Conservation (phyloP, 2,329 filamentous ascomycete species). For the Sclerotinia nivalis region DNA sequence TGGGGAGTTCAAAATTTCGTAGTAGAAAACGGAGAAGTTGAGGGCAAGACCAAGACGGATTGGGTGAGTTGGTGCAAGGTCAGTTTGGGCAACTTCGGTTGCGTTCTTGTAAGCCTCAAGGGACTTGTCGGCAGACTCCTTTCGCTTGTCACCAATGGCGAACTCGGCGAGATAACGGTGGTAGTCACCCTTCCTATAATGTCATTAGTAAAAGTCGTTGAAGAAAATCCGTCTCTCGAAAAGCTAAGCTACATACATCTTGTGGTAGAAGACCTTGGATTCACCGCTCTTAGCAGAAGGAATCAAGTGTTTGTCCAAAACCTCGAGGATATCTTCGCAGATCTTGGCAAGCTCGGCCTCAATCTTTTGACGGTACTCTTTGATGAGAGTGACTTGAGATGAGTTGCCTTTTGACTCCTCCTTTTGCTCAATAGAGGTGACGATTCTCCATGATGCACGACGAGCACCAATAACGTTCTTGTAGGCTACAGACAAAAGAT, state of each 20-base stretch:
- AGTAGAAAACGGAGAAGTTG: constrained; percentile 99
- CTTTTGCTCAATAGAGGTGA: constrained; percentile 98
- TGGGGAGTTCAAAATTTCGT: constrained; percentile 97
- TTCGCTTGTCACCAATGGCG: constrained; percentile 90
- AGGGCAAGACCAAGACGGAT: constrained; percentile 96
- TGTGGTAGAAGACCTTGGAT: constrained; percentile 99
- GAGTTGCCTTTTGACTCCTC: constrained; percentile 99
- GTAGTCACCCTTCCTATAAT: constrained; percentile 93
- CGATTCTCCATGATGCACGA: constrained; percentile 97
- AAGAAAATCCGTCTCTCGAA: neutral
- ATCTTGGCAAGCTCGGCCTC: constrained; percentile 96
- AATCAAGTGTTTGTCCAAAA: constrained; percentile 91
- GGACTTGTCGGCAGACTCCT: constrained; percentile 89
- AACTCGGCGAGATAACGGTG: constrained; percentile 99
- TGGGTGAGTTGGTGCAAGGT: constrained; percentile 95
- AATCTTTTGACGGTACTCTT: constrained; percentile 98
- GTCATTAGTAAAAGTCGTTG: constrained; percentile 17
- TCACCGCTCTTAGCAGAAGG: constrained; percentile 92
- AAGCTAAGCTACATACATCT: constrained; percentile 68
- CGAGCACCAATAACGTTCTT: constrained; percentile 98
- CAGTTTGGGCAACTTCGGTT: constrained; percentile 96
- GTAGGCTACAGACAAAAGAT: constrained; percentile 96
- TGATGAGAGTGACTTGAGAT: constrained; percentile 85
- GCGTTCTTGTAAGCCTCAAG: constrained; percentile 99
- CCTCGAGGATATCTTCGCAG: constrained; percentile 95